Conservation (phyloP, 108 stramenopile genomes). For the Fistulifera pelliculosa region DNA sequence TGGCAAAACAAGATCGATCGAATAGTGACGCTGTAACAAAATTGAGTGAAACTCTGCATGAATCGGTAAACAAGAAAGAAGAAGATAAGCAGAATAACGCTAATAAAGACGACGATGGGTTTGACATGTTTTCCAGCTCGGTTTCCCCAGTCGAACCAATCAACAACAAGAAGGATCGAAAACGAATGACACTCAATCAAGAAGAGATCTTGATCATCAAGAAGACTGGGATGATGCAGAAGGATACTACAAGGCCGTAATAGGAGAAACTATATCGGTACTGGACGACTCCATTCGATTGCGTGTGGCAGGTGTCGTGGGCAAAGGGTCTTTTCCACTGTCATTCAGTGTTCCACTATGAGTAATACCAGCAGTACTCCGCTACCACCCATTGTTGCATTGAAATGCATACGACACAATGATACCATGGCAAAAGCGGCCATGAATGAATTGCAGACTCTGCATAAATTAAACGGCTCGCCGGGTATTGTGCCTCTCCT, state of each 20-base stretch:
- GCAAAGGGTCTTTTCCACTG: conserved; percentile 97
- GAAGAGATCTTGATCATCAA: conserved; percentile 22
- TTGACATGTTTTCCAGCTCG: conserved; percentile 37
- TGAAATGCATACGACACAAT: conserved; percentile 96
- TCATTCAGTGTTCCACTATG: conserved; percentile 65
- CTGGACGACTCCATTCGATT: conserved; percentile 4
- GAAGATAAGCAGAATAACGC: not conserved
- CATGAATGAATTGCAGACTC: conserved; percentile 60
- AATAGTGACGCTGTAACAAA: not conserved
- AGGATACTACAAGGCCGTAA: conserved; percentile 94
- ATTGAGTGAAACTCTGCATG: no score
- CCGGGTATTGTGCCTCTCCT: conserved; percentile 58
- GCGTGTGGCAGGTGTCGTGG: conserved; percentile 56
- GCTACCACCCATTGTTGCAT: conserved; percentile 65
- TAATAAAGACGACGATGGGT: conserved; percentile 14
- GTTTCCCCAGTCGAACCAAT: conserved; percentile 9
- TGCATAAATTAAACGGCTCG: conserved; percentile 25
- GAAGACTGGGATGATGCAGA: conserved; percentile 91
- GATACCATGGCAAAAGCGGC: conserved; percentile 97
- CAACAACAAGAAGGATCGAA: not conserved
- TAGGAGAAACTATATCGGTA: conserved; percentile 62
- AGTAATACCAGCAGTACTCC: conserved; percentile 22
- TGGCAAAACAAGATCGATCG: not conserved
- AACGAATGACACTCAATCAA: not conserved
- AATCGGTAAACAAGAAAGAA: not conserved